Evolutionary conservation across 805 yeast species (phyloP).

Genomic region (Candida parachauliodes): DNA sequence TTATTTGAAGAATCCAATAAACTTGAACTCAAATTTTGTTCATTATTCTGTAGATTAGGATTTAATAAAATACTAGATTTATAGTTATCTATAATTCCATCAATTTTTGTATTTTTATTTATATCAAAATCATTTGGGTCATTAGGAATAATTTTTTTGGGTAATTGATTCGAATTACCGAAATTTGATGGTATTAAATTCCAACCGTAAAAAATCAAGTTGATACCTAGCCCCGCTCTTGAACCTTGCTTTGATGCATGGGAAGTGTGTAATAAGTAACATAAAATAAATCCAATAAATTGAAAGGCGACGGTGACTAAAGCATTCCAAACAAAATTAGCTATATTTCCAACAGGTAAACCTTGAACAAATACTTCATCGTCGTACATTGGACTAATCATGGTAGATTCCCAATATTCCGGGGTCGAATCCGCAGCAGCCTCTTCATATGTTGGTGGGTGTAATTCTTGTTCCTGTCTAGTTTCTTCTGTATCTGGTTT

Average conservation of each 20-base stretch:
- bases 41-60: background rate
- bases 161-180: conserved; percentile 34
- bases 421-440: conserved; percentile 94
- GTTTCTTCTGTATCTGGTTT: conserved; percentile 62
- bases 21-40: conserved; percentile 1
- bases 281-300: conserved; percentile 85
- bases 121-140: conserved; percentile 34
- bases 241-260: conserved; percentile 98
- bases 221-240: conserved; percentile 84
- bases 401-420: conserved; percentile 92
- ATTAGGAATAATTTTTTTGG: conserved; percentile 29
- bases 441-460: conserved; percentile 87
- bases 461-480: conserved; percentile 43
- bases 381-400: conserved; percentile 70
- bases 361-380: conserved; percentile 96
- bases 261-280: conserved; percentile 89
- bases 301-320: conserved; percentile 90
- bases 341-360: conserved; percentile 88
- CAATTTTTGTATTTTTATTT: conserved; percentile 22
- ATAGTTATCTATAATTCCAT: conserved; percentile 27
- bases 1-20: conserved; percentile 3
- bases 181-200: conserved; percentile 36
- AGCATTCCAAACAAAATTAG: conserved; percentile 86
- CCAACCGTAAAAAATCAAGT: conserved; percentile 66
- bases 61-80: conserved; percentile 23